A percentile compares a stretch with the other conserved stretches of the same genome.
Conservation (phyloP, 78 protist species). For the Pelomyxa schiedti region DNA sequence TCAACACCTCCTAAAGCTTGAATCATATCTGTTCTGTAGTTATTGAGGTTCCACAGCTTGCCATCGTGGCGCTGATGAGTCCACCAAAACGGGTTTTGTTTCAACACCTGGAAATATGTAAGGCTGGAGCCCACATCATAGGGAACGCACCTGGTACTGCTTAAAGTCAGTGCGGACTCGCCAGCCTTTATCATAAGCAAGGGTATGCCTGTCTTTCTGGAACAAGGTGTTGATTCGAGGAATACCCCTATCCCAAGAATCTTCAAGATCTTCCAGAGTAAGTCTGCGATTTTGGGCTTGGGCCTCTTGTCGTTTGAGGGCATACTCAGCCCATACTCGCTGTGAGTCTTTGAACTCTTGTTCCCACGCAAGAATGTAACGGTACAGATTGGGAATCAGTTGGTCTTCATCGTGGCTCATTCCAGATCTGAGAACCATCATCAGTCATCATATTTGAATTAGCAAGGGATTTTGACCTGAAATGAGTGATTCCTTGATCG, state of each 20-base stretch:
- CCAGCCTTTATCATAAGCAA: slow-evolving; percentile 99
- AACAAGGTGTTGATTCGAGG: slow-evolving; percentile 99
- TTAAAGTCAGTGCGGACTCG: slow-evolving; percentile 94
- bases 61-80: slow-evolving; percentile 99
- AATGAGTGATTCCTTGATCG: slow-evolving; percentile 91
- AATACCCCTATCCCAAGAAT: slow-evolving; percentile 96
- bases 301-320: slow-evolving; percentile 94
- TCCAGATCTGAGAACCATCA: no score
- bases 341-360: slow-evolving; percentile 95
- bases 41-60: slow-evolving; percentile 96
- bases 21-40: slow-evolving; percentile 99
- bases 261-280: slow-evolving; percentile 97
- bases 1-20: slow-evolving; percentile 99
- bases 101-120: no score
- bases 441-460: no score
- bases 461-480: no score
- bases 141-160: slow-evolving; percentile 93
- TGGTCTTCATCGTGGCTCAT: slow-evolving; percentile 95
- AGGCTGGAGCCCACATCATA: no score
- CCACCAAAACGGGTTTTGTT: slow-evolving; percentile 97
- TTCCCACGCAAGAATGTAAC: slow-evolving; percentile 99
- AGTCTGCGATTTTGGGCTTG: slow-evolving; percentile 88
- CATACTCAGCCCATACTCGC: slow-evolving; percentile 98
- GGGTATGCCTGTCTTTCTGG: slow-evolving; percentile 92
- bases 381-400: slow-evolving; percentile 96